Percentiles rank a stretch among this genome's conserved stretches.
Conservation (phyloP, 78 protist species). For the Planoprotostelium fungivorum region DNA sequence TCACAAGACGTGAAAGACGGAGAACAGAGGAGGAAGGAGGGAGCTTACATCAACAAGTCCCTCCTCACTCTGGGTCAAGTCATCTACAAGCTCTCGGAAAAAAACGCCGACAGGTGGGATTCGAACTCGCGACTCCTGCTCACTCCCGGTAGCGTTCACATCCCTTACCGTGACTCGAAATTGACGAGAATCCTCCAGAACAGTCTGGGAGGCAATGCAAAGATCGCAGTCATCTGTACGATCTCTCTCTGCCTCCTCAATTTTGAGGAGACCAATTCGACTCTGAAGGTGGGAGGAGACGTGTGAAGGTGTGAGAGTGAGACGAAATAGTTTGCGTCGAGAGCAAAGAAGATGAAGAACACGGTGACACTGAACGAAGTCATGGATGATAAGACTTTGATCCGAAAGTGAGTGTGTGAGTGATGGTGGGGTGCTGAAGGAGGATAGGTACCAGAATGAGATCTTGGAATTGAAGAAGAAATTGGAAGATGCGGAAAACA, state of each 20-base stretch:
- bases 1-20: slow-evolving; percentile 58
- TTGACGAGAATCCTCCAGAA: slow-evolving; percentile 73
- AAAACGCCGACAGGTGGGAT: neutral
- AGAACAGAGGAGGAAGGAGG: slow-evolving; percentile 74
- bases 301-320: no score
- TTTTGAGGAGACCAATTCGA: slow-evolving; percentile 46
- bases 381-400: slow-evolving; percentile 45
- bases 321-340: slow-evolving; percentile 76
- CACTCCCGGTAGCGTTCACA: slow-evolving; percentile 10
- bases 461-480: slow-evolving; percentile 46
- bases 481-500: slow-evolving; percentile 22
- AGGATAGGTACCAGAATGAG: slow-evolving; percentile 23
- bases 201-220: slow-evolving; percentile 75
- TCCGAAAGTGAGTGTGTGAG: slow-evolving; percentile 3
- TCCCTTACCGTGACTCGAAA: slow-evolving; percentile 76
- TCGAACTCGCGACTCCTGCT: neutral
- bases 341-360: slow-evolving; percentile 79
- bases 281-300: neutral
- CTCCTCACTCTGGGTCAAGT: slow-evolving; percentile 80
- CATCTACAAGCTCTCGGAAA: slow-evolving; percentile 58
- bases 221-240: slow-evolving; percentile 38
- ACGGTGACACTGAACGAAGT: slow-evolving; percentile 71
- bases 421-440: slow-evolving; percentile 33
- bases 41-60: slow-evolving; percentile 75
- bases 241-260: slow-evolving; percentile 28